Conservation (phyloP, 2,329 filamentous ascomycete species). For the Ustulina deusta region DNA sequence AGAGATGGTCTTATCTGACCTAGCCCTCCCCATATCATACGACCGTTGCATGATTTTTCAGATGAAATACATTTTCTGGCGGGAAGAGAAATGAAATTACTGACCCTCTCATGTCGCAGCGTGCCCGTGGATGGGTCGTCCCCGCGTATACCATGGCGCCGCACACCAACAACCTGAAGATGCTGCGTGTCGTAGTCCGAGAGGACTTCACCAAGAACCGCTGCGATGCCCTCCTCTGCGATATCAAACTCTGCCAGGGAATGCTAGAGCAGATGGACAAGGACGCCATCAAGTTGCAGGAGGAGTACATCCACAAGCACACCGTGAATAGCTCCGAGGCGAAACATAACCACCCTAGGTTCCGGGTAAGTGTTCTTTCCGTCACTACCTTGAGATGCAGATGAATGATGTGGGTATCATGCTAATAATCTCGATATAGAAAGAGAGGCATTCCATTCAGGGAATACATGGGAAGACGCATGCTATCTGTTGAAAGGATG, state of each 20-base stretch:
- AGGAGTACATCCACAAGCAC: conserved; percentile 72
- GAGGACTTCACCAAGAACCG: conserved; percentile 89
- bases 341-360: conserved; percentile 64
- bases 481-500: conserved; percentile 74
- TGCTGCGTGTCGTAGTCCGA: conserved; percentile 91
- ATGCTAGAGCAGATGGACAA: conserved; percentile 80
- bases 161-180: conserved; percentile 83
- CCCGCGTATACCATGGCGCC: conserved; percentile 98
- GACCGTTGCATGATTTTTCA: neutral
- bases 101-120: conserved; percentile 47
- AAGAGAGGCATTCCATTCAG: conserved; percentile 88
- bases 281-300: conserved; percentile 75
- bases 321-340: conserved; percentile 64
- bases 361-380: conserved; percentile 57
- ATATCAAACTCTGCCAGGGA: conserved; percentile 81
- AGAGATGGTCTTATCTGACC: neutral
- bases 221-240: conserved; percentile 81
- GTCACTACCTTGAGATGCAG: neutral
- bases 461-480: conserved; percentile 93
- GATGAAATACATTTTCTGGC: neutral
- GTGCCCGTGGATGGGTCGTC: conserved; percentile 90
- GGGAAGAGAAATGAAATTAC: neutral
- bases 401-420: neutral
- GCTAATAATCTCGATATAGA: conserved; percentile 55
- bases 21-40: neutral